Base-by-base conservation (phyloP, 129 eudicot species). In the Rutidosis leptorrhynchoides region DNA sequence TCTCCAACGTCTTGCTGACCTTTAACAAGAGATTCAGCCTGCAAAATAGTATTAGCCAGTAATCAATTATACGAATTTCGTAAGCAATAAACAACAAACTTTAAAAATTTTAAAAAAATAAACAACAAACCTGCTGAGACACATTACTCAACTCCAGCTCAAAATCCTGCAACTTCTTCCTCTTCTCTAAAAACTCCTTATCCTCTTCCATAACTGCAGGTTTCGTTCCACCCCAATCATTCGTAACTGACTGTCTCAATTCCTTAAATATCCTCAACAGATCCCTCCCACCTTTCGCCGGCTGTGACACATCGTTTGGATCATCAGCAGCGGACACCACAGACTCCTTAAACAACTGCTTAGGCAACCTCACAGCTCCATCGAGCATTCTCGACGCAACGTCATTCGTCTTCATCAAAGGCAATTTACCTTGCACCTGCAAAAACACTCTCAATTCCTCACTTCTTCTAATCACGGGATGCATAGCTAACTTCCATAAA, bases 1-100 rank as follows among this genome's bases (percentile, higher is more conserved):
- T 86, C 94, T 64, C 97, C 99, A 63, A 84, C 81, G 62, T 94
- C 99, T 77, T 94, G 97, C 78, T 94, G 99, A 69, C 90, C 90
- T 81, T 94, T 94, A 55, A 94, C 96, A 59, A 93, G 86, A 15
- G 86, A 72, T 74, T 93, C 99, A 35, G 99, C 99, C 96, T 90
- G 82, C 74, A 79, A 43, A 28, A 54, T 19, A 55, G 60, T 62
- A 62, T 19, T 28, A 33, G 33, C 37, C 22, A 25, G 16, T 12
- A 43, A 43, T 64, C 23, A 28, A 29, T 1, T 25, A 45, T 43
- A 42, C 35, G 25, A 70, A 25, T 12, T 16, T 19, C 28, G 15
- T 4, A 28, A 16, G 17, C 15, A 51, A 2, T 9, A 40, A 70
- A 1, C 46, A 16, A 21, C 25, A 49, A 28, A 25, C 33, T 28